A percentile compares a stretch with the other conserved stretches of the same genome.
phyloP scores from a whole-genome alignment of 139 green algal genomes.

The Coelastrella sp. region DNA sequence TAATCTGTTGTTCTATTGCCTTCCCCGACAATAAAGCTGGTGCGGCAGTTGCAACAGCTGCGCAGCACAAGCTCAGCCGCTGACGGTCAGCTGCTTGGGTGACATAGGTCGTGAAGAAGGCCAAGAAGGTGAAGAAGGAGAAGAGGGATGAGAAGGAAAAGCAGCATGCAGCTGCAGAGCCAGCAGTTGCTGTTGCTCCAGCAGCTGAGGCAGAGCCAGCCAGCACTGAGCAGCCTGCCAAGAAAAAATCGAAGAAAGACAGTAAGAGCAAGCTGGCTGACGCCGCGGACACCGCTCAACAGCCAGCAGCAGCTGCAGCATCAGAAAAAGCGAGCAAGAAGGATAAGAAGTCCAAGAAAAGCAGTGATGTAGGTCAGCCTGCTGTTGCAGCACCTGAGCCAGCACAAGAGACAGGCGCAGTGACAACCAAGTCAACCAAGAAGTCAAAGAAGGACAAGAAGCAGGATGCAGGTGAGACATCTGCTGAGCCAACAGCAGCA shows the following conservation, averaged over 20 bases:
- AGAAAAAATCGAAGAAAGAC: conserved; percentile 37
- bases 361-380: background rate
- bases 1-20: too few relatives aligned
- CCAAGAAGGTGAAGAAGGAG: conserved; percentile 35
- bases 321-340: conserved; percentile 14
- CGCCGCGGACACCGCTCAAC: background rate
- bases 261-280: background rate
- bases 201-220: background rate
- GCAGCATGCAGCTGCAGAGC: background rate
- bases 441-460: too few relatives aligned
- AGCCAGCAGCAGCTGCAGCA: conserved; percentile 20
- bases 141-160: conserved; percentile 16
- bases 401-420: background rate
- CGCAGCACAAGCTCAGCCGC: too few relatives aligned
- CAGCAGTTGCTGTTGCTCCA: background rate
- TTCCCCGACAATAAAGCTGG: background rate
- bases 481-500: background rate
- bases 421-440: background rate
- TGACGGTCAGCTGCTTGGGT: too few relatives aligned
- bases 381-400: background rate
- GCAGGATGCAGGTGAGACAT: too few relatives aligned
- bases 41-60: background rate
- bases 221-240: background rate
- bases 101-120: background rate
- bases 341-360: conserved; percentile 36